These are phyloP conservation scores for Magnusiomyces paraingens DNA, from an alignment of 1,139 yeast species.

Conservation along the genomic window DNA sequence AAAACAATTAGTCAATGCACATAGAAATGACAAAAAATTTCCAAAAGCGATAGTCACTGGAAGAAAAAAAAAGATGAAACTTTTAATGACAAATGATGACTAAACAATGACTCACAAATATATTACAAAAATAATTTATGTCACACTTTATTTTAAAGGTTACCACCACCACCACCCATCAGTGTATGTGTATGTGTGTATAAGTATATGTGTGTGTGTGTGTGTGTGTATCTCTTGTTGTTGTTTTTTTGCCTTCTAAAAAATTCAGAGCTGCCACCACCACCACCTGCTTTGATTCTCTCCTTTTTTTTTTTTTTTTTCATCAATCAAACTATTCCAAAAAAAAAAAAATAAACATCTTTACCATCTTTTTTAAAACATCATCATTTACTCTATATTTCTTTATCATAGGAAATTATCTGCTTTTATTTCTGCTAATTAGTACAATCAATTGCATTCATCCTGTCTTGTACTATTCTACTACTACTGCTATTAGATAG, in stretches of 20 bases:
- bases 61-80: not conserved
- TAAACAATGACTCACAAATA: not conserved
- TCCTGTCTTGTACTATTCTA: no score
- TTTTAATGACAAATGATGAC: not conserved
- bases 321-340: conserved; percentile 17
- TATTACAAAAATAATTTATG: not conserved
- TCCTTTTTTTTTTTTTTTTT: conserved; percentile 21
- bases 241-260: not conserved
- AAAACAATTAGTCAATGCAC: not conserved
- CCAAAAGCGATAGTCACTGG: not conserved
- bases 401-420: no score
- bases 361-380: no score
- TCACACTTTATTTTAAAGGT: not conserved
- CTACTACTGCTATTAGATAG: no score
- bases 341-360: conserved; percentile 30
- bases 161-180: no score
- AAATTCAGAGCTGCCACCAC: conserved; percentile 21
- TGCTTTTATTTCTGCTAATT: no score
- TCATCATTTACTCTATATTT: no score
- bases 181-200: no score
- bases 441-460: no score
- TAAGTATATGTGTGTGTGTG: no score
- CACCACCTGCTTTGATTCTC: conserved; percentile 15
- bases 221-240: no score
- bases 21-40: not conserved